Conservation (phyloP, 495 filamentous ascomycete species). For the Hyphodiscus hymeniophilus region DNA sequence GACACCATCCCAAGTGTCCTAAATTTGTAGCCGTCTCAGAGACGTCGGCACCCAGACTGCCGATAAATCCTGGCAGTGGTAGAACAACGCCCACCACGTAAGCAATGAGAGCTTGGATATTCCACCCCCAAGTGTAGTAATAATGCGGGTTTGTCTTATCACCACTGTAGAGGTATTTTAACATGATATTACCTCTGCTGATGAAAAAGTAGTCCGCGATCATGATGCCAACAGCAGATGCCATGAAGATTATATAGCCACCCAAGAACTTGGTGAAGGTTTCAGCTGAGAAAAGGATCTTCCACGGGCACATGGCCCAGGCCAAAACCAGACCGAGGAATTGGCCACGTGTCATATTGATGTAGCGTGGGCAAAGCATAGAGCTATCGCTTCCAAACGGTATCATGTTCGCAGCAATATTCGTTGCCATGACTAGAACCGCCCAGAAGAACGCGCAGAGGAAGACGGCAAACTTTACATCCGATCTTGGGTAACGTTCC, state of each 20-base stretch:
- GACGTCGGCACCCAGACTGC: slow-evolving; percentile 19
- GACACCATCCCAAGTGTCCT: slow-evolving; percentile 20
- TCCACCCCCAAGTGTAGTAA: slow-evolving; percentile 15
- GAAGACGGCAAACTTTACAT: slow-evolving; percentile 26
- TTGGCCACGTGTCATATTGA: slow-evolving; percentile 26
- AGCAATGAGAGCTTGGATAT: slow-evolving; percentile 11
- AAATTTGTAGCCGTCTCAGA: slow-evolving; percentile 18
- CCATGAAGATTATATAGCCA: slow-evolving; percentile 23
- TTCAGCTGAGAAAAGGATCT: slow-evolving; percentile 3
- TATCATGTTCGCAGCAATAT: slow-evolving; percentile 30
- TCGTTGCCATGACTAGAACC: slow-evolving; percentile 23
- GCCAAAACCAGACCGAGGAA: slow-evolving; percentile 11
- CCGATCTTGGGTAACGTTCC: neutral
- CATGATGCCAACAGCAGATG: slow-evolving; percentile 10
- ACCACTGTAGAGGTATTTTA: slow-evolving; percentile 20
- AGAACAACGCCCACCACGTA: slow-evolving; percentile 14
- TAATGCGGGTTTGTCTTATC: slow-evolving; percentile 11
- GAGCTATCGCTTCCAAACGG: slow-evolving; percentile 25
- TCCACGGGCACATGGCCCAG: slow-evolving; percentile 7
- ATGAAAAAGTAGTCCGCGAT: slow-evolving; percentile 15
- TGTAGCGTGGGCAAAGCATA: slow-evolving; percentile 10
- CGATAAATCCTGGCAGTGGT: slow-evolving; percentile 19
- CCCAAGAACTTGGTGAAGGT: slow-evolving; percentile 1
- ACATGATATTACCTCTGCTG: slow-evolving; percentile 20
- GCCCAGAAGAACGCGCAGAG: slow-evolving; percentile 19